Conservation (phyloP, 352 stramenopile genomes). For the Pythium phragmiticola region DNA sequence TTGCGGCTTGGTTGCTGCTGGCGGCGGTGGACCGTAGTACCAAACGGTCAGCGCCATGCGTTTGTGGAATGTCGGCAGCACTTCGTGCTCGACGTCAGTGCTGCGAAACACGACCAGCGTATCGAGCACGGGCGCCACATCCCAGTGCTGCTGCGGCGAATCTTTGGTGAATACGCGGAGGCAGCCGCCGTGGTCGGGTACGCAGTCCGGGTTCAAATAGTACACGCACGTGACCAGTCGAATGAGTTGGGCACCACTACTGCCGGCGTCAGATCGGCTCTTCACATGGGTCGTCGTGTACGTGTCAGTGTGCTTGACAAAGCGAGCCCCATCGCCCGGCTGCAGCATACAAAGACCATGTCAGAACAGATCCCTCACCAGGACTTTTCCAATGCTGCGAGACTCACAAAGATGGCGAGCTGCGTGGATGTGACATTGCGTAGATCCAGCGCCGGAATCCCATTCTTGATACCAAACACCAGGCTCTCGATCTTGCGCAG, state of each 20-base stretch:
- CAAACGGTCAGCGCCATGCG: constrained; percentile 93
- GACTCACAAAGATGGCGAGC: constrained; percentile 69
- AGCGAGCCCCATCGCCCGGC: constrained; percentile 63
- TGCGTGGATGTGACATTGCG: constrained; percentile 74
- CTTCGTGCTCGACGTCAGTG: constrained; percentile 90
- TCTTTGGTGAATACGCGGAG: constrained; percentile 57
- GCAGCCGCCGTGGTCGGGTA: constrained; percentile 50
- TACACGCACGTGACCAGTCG: constrained; percentile 83
- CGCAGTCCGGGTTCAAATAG: constrained; percentile 83
- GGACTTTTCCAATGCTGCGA: background rate
- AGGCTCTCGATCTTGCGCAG: constrained; percentile 50
- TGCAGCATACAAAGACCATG: constrained; percentile 17
- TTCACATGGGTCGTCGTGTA: constrained; percentile 41
- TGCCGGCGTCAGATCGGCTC: constrained; percentile 19
- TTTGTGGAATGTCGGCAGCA: constrained; percentile 74
- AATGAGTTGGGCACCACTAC: constrained; percentile 29
- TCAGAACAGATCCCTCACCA: background rate
- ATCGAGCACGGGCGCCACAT: constrained; percentile 84
- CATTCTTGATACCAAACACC: constrained; percentile 54
- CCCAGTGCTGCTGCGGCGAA: constrained; percentile 31
- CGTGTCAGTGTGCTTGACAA: constrained; percentile 72
- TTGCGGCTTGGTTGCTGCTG: background rate
- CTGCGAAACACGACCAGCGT: constrained; percentile 91
- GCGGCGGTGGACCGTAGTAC: constrained; percentile 80
- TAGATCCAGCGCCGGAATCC: constrained; percentile 46